Conservation (phyloP, 2,329 filamentous ascomycete genomes). For the Cladosporium austrohemisphaericum region DNA sequence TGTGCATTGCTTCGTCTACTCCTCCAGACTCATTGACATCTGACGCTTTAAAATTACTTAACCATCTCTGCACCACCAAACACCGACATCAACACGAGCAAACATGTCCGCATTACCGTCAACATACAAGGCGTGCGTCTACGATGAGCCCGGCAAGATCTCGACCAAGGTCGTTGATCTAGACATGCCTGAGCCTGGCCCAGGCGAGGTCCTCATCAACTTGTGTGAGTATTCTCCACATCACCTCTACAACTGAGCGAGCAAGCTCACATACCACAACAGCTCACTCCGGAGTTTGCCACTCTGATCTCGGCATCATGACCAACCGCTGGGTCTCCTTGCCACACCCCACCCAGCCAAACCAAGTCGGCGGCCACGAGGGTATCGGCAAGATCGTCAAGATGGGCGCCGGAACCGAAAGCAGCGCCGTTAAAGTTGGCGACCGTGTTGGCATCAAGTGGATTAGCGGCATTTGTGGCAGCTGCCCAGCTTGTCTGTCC, state of each 20-base stretch:
- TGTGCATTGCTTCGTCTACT: no score
- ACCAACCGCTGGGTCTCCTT: conserved; percentile 52
- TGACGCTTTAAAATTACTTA: no score
- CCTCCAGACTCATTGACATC: no score
- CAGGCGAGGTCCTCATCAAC: conserved; percentile 61
- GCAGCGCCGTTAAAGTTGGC: conserved; percentile 57
- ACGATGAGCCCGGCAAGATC: conserved; percentile 62
- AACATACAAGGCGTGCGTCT: conserved; percentile 61
- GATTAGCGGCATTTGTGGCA: conserved; percentile 56
- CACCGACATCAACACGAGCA: background rate
- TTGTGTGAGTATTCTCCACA: conserved; percentile 43
- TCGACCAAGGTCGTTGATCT: conserved; percentile 62
- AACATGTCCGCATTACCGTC: conserved; percentile 42
- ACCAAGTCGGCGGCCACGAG: conserved; percentile 67
- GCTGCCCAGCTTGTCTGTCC: conserved; percentile 52
- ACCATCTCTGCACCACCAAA: no score
- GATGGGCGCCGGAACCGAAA: conserved; percentile 58
- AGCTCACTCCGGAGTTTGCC: conserved; percentile 64
- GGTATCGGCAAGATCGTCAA: conserved; percentile 63
- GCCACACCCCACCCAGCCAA: conserved; percentile 55
- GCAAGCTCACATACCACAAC: conserved; percentile 29
- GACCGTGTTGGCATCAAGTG: conserved; percentile 70
- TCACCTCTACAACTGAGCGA: conserved; percentile 1
- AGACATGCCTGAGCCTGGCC: conserved; percentile 61
- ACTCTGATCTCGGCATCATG: conserved; percentile 58